Conservation (phyloP, 768 basidiomycete species). For the Boletus subparvulus region DNA sequence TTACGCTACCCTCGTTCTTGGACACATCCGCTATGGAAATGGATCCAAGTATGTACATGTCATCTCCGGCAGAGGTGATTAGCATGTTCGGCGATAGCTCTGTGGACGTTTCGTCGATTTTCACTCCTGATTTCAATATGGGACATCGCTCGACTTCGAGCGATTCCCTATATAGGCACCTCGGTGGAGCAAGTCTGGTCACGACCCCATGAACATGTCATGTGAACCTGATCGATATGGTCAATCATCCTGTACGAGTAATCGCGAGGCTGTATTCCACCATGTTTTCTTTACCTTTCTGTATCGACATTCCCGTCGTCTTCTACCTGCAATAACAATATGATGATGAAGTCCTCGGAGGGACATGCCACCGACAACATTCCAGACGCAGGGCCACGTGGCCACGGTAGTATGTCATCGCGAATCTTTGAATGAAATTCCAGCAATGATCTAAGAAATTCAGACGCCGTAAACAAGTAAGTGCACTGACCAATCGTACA, state of each 20-base stretch:
- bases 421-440: not conserved
- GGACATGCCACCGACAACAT: not conserved
- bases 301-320: constrained; percentile 4
- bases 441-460: not conserved
- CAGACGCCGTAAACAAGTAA: not conserved
- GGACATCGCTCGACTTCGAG: constrained; percentile 22
- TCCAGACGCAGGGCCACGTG: constrained; percentile 9
- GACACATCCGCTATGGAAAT: constrained; percentile 43
- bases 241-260: constrained; percentile 19
- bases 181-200: constrained; percentile 23
- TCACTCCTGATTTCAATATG: constrained; percentile 32
- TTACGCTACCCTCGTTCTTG: constrained; percentile 28
- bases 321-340: constrained; percentile 1
- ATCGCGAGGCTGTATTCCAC: constrained; percentile 3
- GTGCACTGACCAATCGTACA: not conserved
- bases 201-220: constrained; percentile 24
- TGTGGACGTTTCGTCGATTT: constrained; percentile 38
- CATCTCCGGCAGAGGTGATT: constrained; percentile 56
- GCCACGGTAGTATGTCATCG: not conserved
- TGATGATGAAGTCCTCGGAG: not conserved
- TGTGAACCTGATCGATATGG: not conserved
- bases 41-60: constrained; percentile 54
- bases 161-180: constrained; percentile 31
- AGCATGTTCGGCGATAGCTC: constrained; percentile 51
- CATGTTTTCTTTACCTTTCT: constrained; percentile 2